phyloP scores from a whole-genome alignment of 2,329 filamentous ascomycete genomes.

The Colletotrichum cordylinicola region DNA sequence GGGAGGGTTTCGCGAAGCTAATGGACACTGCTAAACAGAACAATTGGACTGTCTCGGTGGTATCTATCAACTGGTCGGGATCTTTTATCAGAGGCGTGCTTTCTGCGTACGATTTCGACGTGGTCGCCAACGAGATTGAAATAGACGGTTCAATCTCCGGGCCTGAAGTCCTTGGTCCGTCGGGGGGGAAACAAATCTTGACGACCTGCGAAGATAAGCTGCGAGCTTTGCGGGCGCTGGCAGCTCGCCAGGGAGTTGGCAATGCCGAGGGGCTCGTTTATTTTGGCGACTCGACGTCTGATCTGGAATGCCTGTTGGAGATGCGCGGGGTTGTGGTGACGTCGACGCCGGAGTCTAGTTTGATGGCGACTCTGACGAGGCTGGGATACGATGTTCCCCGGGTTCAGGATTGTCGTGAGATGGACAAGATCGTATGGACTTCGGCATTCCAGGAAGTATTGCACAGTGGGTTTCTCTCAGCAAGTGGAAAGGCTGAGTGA shows the following conservation, averaged over 20 bases:
- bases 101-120: conserved; percentile 30
- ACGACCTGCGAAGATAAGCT: conserved; percentile 54
- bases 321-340: conserved; percentile 53
- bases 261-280: conserved; percentile 46
- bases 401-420: conserved; percentile 27
- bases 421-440: conserved; percentile 31
- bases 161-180: conserved; percentile 33
- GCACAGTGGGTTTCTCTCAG: not conserved
- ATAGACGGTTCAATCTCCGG: conserved; percentile 46
- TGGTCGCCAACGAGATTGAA: conserved; percentile 51
- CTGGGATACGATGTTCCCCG: conserved; percentile 35
- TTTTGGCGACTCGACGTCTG: conserved; percentile 63
- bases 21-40: conserved; percentile 28
- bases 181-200: conserved; percentile 30
- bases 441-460: conserved; percentile 32
- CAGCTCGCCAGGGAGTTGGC: conserved; percentile 16
- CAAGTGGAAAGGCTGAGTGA: not conserved
- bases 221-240: conserved; percentile 40
- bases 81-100: conserved; percentile 54
- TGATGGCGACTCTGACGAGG: conserved; percentile 27
- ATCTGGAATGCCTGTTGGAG: conserved; percentile 57
- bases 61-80: conserved; percentile 59
- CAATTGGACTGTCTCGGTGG: conserved; percentile 46
- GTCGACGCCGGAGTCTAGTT: conserved; percentile 32
- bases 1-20: conserved; percentile 45